Conservation (phyloP, 139 green algal genomes). For the Nannochloris sp. region DNA sequence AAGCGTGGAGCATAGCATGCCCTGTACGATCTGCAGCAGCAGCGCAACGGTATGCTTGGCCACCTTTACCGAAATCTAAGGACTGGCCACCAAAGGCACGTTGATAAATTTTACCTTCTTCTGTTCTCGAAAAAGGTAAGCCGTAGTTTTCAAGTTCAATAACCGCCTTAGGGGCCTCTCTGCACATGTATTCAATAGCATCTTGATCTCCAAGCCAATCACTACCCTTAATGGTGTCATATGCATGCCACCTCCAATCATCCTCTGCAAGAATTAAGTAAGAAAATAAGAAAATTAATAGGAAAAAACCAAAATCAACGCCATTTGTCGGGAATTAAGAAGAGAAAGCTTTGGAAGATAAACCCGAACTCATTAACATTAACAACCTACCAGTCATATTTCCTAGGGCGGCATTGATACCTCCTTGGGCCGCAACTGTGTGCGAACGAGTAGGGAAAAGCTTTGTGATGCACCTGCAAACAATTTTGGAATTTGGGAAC, state of each 20-base stretch:
- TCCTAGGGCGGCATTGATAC: slow-evolving; percentile 97
- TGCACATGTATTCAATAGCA: slow-evolving; percentile 76
- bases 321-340: neutral
- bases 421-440: slow-evolving; percentile 96
- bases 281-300: neutral
- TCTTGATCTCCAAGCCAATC: slow-evolving; percentile 98
- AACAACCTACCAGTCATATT: slow-evolving; percentile 98
- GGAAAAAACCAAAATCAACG: neutral
- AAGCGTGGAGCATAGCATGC: slow-evolving; percentile 98
- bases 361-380: no score
- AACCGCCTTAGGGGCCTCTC: slow-evolving; percentile 90
- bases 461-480: slow-evolving; percentile 94
- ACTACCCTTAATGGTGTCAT: slow-evolving; percentile 98
- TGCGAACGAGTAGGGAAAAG: slow-evolving; percentile 98
- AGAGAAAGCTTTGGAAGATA: no score
- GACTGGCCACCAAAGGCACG: slow-evolving; percentile 92
- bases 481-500: neutral
- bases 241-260: slow-evolving; percentile 99
- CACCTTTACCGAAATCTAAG: slow-evolving; percentile 90
- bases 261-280: slow-evolving; percentile 47
- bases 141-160: slow-evolving; percentile 99
- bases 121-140: slow-evolving; percentile 94
- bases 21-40: slow-evolving; percentile 93
- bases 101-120: slow-evolving; percentile 99
- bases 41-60: slow-evolving; percentile 84